Evolutionary conservation across 305 asterid genomes (phyloP).

Genomic region (Solanum chacoense): DNA sequence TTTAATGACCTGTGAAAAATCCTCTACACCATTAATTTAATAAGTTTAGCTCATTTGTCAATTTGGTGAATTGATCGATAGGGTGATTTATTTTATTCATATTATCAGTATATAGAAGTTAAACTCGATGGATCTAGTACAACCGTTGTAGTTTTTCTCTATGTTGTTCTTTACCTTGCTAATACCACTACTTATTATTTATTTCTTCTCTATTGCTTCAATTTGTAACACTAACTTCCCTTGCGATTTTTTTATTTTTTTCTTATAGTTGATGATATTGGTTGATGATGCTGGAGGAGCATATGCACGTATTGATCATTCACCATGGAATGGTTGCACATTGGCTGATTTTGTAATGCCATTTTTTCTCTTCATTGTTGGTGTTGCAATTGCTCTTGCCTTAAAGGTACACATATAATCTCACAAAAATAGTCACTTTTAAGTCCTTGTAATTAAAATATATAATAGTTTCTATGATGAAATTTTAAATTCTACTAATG

Average conservation of each 20-base stretch:
- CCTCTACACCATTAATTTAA: background rate
- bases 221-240: background rate
- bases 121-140: background rate
- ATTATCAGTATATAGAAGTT: background rate
- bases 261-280: slow-evolving; percentile 44
- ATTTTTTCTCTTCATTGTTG: slow-evolving; percentile 70
- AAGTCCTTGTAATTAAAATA: background rate
- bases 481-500: background rate
- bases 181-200: background rate
- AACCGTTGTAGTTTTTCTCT: background rate
- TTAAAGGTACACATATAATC: slow-evolving; percentile 37
- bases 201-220: background rate
- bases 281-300: slow-evolving; percentile 81
- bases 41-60: background rate
- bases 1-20: background rate
- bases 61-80: background rate
- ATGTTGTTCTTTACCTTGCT: background rate
- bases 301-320: slow-evolving; percentile 65
- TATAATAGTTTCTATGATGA: background rate
- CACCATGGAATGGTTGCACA: slow-evolving; percentile 94
- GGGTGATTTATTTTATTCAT: background rate
- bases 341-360: slow-evolving; percentile 88
- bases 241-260: background rate
- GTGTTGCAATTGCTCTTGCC: slow-evolving; percentile 82
- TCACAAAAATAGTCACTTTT: background rate